Base-by-base conservation (phyloP, 208 protist genomes). In the Leptomonas seymouri region DNA sequence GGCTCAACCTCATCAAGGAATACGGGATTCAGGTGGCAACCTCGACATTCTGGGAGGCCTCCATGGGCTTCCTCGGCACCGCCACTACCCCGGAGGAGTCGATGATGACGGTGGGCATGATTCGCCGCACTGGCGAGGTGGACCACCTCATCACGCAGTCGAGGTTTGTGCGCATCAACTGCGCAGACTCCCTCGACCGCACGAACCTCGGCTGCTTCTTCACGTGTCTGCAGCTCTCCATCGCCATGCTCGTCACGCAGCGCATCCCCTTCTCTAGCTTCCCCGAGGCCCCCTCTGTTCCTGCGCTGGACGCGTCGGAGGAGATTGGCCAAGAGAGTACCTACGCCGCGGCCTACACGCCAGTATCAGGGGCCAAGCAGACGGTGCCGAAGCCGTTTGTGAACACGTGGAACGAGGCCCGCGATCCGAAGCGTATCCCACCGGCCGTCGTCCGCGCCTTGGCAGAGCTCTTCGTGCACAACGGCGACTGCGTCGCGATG, bases 141-240 rank as follows among this genome's bases (percentile, higher is more conserved):
- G 82, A 87, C 41, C 77, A 67, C 50, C 61, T 81, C 2, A 68
- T 91, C 23, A 83, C 82, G 39, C 82, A 96, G 67, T 86, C 57
- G 7, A 86, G 89, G 18, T 93, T 98, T 55, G 62, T 98, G 12
- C 90, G 95, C 45, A 75, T 97, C 60, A 98, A 97, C 80, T 98
- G 97, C 71, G 89, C 93, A 4, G 97, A 98, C 73, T 97, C 93
- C 8, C 80, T 98, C 14, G 97, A 98, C 66, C 73, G 95, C 62
- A 98, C 94, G n/a, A 98, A 98, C 74, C 61, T 98, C 28, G 94
- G 82, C 25, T 94, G 89, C 73, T 98, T 97, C 78, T 98, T 95
- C 70, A 90, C 78, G 7, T 93, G 79, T 34, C 78, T 97, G 48
- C 91, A 97, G 71, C 74, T 83, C 12, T 82, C 80, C 23, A 86